Evolutionary conservation across 2,329 filamentous ascomycete species (phyloP).

Genomic region (Alternaria brassicae): DNA sequence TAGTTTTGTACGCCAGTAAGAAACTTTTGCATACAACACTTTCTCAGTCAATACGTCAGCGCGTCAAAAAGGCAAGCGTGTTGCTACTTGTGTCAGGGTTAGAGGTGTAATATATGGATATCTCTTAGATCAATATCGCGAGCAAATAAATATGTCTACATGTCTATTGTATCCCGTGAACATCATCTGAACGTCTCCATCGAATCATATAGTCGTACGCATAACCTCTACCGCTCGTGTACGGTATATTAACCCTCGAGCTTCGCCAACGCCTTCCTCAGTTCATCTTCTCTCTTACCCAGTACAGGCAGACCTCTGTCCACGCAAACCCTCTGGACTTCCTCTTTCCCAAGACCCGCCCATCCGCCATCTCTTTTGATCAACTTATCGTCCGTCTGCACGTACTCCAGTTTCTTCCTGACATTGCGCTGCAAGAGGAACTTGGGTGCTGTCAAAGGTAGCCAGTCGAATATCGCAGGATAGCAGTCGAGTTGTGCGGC

Average conservation of each 20-base stretch:
- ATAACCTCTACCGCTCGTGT: neutral
- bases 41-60: neutral
- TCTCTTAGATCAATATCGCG: neutral
- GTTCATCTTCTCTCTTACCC: conserved; percentile 37
- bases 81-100: neutral
- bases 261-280: conserved; percentile 31
- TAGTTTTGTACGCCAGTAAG: neutral
- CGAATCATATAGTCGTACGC: neutral
- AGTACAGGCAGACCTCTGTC: conserved; percentile 55
- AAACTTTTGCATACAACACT: neutral
- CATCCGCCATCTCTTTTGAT: conserved; percentile 70
- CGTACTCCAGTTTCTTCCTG: conserved; percentile 63
- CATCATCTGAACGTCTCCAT: neutral
- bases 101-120: neutral
- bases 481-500: conserved; percentile 35
- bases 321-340: conserved; percentile 73
- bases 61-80: neutral
- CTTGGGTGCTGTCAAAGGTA: conserved; percentile 53
- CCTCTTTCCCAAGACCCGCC: conserved; percentile 64
- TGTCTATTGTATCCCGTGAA: neutral
- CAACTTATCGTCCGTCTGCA: conserved; percentile 74
- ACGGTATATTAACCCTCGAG: neutral
- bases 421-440: conserved; percentile 64
- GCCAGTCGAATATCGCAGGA: conserved; percentile 47
- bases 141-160: neutral